Percentiles rank a stretch among this genome's conserved stretches.
Conservation (phyloP, 371 early-diverging fungal genomes). For the Encephalitozoon hellem region DNA sequence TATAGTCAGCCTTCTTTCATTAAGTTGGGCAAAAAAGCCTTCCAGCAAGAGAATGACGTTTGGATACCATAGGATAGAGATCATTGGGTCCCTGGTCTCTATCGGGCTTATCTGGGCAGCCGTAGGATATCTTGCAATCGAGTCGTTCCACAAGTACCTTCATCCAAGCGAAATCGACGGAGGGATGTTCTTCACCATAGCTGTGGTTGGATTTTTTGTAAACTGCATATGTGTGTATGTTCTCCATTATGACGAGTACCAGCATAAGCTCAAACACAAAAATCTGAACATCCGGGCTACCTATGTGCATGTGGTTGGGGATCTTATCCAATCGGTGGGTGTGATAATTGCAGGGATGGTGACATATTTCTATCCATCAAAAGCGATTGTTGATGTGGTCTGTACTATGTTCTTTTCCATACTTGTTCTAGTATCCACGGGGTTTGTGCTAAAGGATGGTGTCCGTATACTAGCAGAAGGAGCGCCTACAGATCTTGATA, state of each 20-base stretch:
- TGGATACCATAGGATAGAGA: slow-evolving; percentile 74
- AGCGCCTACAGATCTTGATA: slow-evolving; percentile 31
- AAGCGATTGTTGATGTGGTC: slow-evolving; percentile 69
- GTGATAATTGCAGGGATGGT: slow-evolving; percentile 73
- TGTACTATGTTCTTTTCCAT: slow-evolving; percentile 73
- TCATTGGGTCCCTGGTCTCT: slow-evolving; percentile 70
- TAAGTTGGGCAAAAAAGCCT: slow-evolving; percentile 40
- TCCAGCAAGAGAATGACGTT: slow-evolving; percentile 61
- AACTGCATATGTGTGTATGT: slow-evolving; percentile 62
- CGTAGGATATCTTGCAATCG: slow-evolving; percentile 67
- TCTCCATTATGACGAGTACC: slow-evolving; percentile 34
- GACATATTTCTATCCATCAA: slow-evolving; percentile 66
- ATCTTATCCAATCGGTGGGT: slow-evolving; percentile 72
- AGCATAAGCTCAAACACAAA: slow-evolving; percentile 20
- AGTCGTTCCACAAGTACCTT: slow-evolving; percentile 67
- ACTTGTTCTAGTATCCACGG: slow-evolving; percentile 68
- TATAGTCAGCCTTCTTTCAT: slow-evolving; percentile 44
- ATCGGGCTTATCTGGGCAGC: slow-evolving; percentile 72
- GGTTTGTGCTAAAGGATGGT: slow-evolving; percentile 68
- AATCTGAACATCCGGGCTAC: slow-evolving; percentile 72
- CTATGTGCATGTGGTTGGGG: slow-evolving; percentile 76
- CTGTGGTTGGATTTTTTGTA: slow-evolving; percentile 69
- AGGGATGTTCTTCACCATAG: slow-evolving; percentile 68
- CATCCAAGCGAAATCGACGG: slow-evolving; percentile 70
- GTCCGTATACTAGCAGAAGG: slow-evolving; percentile 70